Evolutionary conservation across 352 stramenopile species (phyloP).

Genomic region (Globisporangium uncinulatum): DNA sequence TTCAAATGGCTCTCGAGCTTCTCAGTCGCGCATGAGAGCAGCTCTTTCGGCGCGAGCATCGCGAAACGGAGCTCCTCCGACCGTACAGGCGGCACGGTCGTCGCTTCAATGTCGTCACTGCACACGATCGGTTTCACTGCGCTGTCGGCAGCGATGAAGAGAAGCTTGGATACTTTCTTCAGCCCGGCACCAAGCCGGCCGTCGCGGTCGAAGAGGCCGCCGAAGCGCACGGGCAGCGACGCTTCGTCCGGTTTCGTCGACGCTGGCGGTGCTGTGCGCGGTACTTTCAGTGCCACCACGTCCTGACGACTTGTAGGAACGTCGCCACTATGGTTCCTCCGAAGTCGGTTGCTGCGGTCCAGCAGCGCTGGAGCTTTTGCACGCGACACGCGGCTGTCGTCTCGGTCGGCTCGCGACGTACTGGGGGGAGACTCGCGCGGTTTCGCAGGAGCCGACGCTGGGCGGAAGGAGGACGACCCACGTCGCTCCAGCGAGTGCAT

Average conservation of each 20-base stretch:
- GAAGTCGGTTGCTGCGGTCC: neutral
- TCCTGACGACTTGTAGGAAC: neutral
- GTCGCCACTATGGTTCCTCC: neutral
- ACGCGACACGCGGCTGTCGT: neutral
- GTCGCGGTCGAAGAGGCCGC: slow-evolving; percentile 25
- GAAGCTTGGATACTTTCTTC: slow-evolving; percentile 42
- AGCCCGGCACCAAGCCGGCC: slow-evolving; percentile 26
- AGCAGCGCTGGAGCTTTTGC: neutral
- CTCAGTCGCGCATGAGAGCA: slow-evolving; percentile 42
- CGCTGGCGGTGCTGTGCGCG: slow-evolving; percentile 27
- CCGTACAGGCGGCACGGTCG: slow-evolving; percentile 20
- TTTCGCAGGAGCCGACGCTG: slow-evolving; percentile 17
- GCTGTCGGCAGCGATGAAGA: slow-evolving; percentile 56
- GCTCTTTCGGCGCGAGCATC: slow-evolving; percentile 22
- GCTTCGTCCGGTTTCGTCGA: neutral
- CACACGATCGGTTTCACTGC: slow-evolving; percentile 56
- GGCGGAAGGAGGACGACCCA: slow-evolving; percentile 5
- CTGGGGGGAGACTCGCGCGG: neutral
- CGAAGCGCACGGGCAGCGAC: slow-evolving; percentile 12
- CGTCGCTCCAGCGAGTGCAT: neutral
- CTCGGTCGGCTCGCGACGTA: neutral
- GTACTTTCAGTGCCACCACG: slow-evolving; percentile 2
- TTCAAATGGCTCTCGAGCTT: slow-evolving; percentile 66
- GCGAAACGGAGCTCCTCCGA: slow-evolving; percentile 34
- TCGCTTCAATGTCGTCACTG: slow-evolving; percentile 42